A percentile compares a stretch with the other conserved stretches of the same genome.
phyloP scores from a whole-genome alignment of 441 rosid genomes.

The Gossypium aridum region DNA sequence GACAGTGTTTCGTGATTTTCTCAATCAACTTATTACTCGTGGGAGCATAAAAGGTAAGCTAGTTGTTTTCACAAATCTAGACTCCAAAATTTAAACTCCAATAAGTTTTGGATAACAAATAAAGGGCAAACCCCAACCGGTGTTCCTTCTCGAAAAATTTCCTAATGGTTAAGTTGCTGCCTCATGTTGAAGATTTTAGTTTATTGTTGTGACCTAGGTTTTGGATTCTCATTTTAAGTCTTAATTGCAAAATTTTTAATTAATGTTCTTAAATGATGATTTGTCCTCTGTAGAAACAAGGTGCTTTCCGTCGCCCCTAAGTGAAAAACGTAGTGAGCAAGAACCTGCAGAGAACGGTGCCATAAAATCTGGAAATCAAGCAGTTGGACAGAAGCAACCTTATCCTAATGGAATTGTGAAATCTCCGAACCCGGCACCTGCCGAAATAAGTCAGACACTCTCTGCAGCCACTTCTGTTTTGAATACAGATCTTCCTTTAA shows the following conservation, averaged over 20 bases:
- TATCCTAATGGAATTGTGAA: conserved; percentile 12
- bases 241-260: not conserved
- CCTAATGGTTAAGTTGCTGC: not conserved
- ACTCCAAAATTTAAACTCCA: not conserved
- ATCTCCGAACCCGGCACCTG: conserved; percentile 12
- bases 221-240: not conserved
- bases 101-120: too few relatives aligned
- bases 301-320: conserved; percentile 18
- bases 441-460: conserved; percentile 3
- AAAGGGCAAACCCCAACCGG: not conserved
- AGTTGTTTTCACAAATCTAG: not conserved
- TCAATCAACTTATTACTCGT: conserved; percentile 41
- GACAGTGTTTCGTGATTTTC: conserved; percentile 54
- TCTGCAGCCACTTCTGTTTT: conserved; percentile 6
- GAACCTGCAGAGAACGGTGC: conserved; percentile 16
- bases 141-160: not conserved
- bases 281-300: conserved; percentile 29
- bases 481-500: conserved; percentile 5
- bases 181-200: not conserved
- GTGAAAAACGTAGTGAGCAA: conserved; percentile 15
- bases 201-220: not conserved
- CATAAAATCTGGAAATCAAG: conserved; percentile 11
- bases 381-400: conserved; percentile 7
- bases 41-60: conserved; percentile 52
- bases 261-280: not conserved